A percentile compares a stretch with the other conserved stretches of the same genome.
Evolutionary conservation across 176 grass and related monocot genomes (phyloP).

Genomic region (Leersia perrieri): DNA sequence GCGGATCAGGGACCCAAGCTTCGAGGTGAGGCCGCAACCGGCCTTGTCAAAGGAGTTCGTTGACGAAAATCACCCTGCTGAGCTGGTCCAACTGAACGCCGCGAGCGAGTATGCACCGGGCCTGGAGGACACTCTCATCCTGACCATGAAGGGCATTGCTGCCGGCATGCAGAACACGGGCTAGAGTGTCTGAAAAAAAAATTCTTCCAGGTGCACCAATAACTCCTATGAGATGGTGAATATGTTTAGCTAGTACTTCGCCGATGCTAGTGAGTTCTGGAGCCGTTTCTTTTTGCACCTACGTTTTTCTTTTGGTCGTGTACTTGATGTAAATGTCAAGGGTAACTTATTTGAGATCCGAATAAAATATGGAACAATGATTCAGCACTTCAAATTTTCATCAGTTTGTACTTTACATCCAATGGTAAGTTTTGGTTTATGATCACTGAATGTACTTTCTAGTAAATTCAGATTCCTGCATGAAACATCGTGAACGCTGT

Average conservation of each 20-base stretch:
- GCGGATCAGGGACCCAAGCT: slow-evolving; percentile 73
- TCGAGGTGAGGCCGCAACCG: slow-evolving; percentile 50
- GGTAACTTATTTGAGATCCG: background rate
- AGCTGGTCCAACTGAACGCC: slow-evolving; percentile 64
- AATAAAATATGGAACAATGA: slow-evolving; percentile 40
- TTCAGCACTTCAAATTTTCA: background rate
- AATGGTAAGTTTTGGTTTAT: background rate
- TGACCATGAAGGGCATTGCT: slow-evolving; percentile 92
- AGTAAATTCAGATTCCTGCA: background rate
- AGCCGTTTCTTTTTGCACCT: background rate
- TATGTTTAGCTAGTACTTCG: slow-evolving; percentile 25
- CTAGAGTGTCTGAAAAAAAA: slow-evolving; percentile 5
- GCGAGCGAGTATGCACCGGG: slow-evolving; percentile 77
- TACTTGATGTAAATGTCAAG: slow-evolving; percentile 44
- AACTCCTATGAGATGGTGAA: slow-evolving; percentile 28
- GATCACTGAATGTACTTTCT: background rate
- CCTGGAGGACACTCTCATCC: slow-evolving; percentile 82
- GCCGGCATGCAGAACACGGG: slow-evolving; percentile 93
- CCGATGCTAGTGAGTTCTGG: slow-evolving; percentile 19
- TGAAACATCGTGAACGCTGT: background rate
- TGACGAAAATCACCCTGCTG: slow-evolving; percentile 26
- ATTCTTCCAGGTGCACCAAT: slow-evolving; percentile 13
- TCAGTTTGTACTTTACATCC: background rate
- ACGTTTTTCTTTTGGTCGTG: slow-evolving; percentile 14
- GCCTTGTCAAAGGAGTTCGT: slow-evolving; percentile 54